Percentiles rank a stretch among this genome's conserved stretches.
These are phyloP conservation scores for Baudoinia panamericana DNA, from an alignment of 495 filamentous ascomycete species.

Conservation along the genomic window DNA sequence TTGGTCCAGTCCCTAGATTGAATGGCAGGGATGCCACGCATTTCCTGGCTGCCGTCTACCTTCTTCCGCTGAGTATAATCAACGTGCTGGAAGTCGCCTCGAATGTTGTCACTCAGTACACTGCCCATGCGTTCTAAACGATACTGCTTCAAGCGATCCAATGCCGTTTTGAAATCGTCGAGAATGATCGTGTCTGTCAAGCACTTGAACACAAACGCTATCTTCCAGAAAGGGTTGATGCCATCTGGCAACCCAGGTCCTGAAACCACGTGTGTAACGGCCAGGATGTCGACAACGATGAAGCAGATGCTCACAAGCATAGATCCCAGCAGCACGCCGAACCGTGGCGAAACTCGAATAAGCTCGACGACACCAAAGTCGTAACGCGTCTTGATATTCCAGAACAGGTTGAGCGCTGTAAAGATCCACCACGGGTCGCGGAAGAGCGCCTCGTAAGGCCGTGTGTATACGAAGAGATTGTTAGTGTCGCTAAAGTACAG, in stretches of 20 bases:
- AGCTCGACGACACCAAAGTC: slow-evolving; percentile 38
- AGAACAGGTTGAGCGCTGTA: slow-evolving; percentile 39
- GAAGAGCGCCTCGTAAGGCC: slow-evolving; percentile 42
- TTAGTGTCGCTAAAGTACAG: slow-evolving; percentile 27
- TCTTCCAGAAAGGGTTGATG: slow-evolving; percentile 39
- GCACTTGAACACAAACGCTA: slow-evolving; percentile 47
- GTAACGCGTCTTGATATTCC: slow-evolving; percentile 42
- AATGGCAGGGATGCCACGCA: neutral
- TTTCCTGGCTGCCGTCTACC: neutral
- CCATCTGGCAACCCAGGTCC: slow-evolving; percentile 21
- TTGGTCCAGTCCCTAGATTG: slow-evolving; percentile 1
- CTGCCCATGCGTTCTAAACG: slow-evolving; percentile 10
- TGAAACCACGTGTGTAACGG: slow-evolving; percentile 25
- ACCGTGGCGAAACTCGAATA: slow-evolving; percentile 39
- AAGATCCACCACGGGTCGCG: slow-evolving; percentile 50
- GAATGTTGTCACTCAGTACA: slow-evolving; percentile 1
- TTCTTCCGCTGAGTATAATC: neutral
- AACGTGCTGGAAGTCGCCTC: slow-evolving; percentile 2
- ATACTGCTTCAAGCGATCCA: slow-evolving; percentile 31
- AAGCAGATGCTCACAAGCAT: slow-evolving; percentile 44
- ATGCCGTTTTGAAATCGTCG: slow-evolving; percentile 49
- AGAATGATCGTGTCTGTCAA: slow-evolving; percentile 46
- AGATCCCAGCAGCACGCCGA: slow-evolving; percentile 41
- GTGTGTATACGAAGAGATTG: slow-evolving; percentile 35
- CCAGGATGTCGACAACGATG: slow-evolving; percentile 38